These are phyloP conservation scores for Moringa oleifera DNA, from an alignment of 345 rosid genomes.

Conservation along the genomic window DNA sequence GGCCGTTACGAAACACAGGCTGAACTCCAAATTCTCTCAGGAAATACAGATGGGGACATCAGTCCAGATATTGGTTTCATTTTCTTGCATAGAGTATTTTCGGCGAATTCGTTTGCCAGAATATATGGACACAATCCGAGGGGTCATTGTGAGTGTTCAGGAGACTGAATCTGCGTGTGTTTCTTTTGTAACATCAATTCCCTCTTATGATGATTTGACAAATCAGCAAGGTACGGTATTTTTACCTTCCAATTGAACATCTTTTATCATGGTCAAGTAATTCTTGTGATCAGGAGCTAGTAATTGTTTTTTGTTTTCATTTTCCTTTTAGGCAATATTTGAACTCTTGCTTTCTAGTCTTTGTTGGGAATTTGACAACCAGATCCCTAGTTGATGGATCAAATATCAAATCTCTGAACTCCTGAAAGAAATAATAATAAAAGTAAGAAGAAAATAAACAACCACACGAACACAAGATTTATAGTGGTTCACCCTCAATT, in stretches of 20 bases:
- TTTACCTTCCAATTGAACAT: slow-evolving; percentile 2
- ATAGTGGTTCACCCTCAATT: no score
- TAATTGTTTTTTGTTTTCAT: not conserved
- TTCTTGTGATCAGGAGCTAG: slow-evolving; percentile 6
- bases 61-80: slow-evolving; percentile 59
- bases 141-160: slow-evolving; percentile 68
- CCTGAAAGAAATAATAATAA: no score
- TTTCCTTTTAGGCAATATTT: slow-evolving; percentile 11
- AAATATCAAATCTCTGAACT: no score
- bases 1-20: slow-evolving; percentile 65
- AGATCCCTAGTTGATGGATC: no score
- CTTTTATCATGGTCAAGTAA: not conserved
- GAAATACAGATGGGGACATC: slow-evolving; percentile 64
- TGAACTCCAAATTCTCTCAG: slow-evolving; percentile 38
- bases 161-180: slow-evolving; percentile 61
- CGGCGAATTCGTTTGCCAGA: slow-evolving; percentile 80
- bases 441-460: no score
- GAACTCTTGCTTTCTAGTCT: slow-evolving; percentile 26
- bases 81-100: slow-evolving; percentile 83
- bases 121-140: slow-evolving; percentile 79
- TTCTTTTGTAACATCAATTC: slow-evolving; percentile 74
- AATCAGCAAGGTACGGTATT: slow-evolving; percentile 52
- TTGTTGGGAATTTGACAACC: no score
- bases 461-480: no score
- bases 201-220: slow-evolving; percentile 62